These are phyloP conservation scores for Xylaria castorea DNA, from an alignment of 495 filamentous ascomycete species.

Conservation along the genomic window DNA sequence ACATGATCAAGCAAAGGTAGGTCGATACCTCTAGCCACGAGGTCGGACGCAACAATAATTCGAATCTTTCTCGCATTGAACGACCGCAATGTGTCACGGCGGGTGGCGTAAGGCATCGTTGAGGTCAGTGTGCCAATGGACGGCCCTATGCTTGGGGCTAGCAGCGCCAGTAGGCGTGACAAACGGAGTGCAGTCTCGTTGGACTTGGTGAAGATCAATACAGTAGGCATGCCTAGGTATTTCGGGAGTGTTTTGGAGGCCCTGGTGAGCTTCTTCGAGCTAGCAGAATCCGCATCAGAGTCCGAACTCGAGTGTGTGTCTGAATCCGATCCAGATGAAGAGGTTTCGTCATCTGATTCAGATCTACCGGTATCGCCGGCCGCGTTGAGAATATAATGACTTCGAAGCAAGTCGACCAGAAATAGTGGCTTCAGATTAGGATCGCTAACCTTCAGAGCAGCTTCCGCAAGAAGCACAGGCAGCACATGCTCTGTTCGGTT, in stretches of 20 bases:
- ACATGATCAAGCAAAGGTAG: slow-evolving; percentile 79
- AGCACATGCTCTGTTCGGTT: slow-evolving; percentile 58
- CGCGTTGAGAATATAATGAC: slow-evolving; percentile 40
- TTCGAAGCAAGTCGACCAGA: slow-evolving; percentile 67
- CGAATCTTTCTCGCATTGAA: slow-evolving; percentile 69
- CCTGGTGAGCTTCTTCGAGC: slow-evolving; percentile 22
- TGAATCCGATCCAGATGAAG: slow-evolving; percentile 43
- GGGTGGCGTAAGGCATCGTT: slow-evolving; percentile 67
- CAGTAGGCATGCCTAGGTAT: slow-evolving; percentile 42
- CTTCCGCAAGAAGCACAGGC: slow-evolving; percentile 73
- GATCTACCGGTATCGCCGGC: slow-evolving; percentile 1
- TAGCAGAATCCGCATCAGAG: slow-evolving; percentile 24
- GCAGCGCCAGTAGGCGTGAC: slow-evolving; percentile 72
- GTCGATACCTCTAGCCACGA: slow-evolving; percentile 92
- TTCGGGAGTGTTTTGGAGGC: slow-evolving; percentile 12
- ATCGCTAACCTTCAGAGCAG: slow-evolving; percentile 75
- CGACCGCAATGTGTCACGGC: slow-evolving; percentile 63
- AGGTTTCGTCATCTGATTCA: slow-evolving; percentile 32
- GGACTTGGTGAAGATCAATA: slow-evolving; percentile 86
- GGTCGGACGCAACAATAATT: slow-evolving; percentile 87
- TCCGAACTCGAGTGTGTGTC: slow-evolving; percentile 39
- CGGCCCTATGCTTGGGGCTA: slow-evolving; percentile 64
- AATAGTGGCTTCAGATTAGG: slow-evolving; percentile 84
- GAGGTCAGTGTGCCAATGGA: slow-evolving; percentile 77
- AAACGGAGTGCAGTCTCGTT: slow-evolving; percentile 85